Conservation (phyloP, 2,329 filamentous ascomycete species). For the Biscogniauxia marginata region DNA sequence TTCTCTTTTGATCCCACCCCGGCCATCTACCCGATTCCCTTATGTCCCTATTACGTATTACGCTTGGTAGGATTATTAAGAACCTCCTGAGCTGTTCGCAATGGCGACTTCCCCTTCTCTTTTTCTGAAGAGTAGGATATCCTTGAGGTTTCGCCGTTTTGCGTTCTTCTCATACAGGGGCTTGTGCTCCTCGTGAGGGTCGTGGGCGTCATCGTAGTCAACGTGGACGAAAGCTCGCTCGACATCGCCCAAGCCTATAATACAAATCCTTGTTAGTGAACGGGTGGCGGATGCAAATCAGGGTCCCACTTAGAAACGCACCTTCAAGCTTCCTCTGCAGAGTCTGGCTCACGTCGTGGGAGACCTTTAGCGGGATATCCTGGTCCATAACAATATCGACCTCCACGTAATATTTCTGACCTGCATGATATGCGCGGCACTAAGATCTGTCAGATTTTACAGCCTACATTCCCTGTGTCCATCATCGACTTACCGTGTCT, state of each 20-base stretch:
- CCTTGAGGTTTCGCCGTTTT: slow-evolving; percentile 33
- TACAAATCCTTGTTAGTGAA: neutral
- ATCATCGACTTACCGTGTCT: slow-evolving; percentile 43
- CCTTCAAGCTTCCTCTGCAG: slow-evolving; percentile 62
- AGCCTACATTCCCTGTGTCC: neutral
- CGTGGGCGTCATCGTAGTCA: slow-evolving; percentile 43
- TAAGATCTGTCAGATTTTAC: slow-evolving; percentile 13
- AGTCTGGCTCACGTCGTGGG: slow-evolving; percentile 59
- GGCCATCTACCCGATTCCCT: neutral
- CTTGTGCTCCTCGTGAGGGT: slow-evolving; percentile 43
- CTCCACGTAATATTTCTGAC: slow-evolving; percentile 61
- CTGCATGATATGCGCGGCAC: slow-evolving; percentile 60
- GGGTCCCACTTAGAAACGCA: neutral
- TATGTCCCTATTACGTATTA: neutral
- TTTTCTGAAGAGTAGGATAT: slow-evolving; percentile 34
- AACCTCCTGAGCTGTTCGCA: neutral
- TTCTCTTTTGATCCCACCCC: neutral
- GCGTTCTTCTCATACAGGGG: slow-evolving; percentile 39
- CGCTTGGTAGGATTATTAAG: neutral
- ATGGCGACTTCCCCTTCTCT: slow-evolving; percentile 17
- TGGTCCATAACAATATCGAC: slow-evolving; percentile 62
- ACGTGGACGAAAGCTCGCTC: slow-evolving; percentile 47
- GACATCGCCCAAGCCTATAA: slow-evolving; percentile 31
- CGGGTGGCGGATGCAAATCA: neutral
- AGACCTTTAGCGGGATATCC: slow-evolving; percentile 51